phyloP scores from a whole-genome alignment of 495 filamentous ascomycete species.

The Apiosordaria backusii region DNA sequence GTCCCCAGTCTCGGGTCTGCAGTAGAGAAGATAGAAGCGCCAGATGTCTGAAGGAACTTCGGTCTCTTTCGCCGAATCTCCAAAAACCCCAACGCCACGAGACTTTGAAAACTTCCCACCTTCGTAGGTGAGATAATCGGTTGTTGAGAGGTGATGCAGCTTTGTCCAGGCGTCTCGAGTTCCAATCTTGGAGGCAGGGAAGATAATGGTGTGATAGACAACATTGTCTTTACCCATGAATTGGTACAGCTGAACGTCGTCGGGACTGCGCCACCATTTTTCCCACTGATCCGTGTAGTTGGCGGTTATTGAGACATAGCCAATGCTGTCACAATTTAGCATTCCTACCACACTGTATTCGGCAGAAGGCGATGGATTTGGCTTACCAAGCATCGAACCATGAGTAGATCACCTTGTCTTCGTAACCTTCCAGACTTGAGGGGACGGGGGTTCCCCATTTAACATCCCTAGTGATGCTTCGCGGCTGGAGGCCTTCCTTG shows the following conservation, averaged over 20 bases:
- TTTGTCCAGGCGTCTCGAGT: constrained; percentile 82
- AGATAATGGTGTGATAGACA: constrained; percentile 82
- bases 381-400: constrained; percentile 83
- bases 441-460: constrained; percentile 71
- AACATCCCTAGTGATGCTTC: constrained; percentile 85
- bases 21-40: constrained; percentile 82
- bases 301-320: constrained; percentile 90
- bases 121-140: constrained; percentile 92
- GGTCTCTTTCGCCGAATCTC: constrained; percentile 76
- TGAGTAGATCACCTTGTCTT: constrained; percentile 82
- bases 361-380: background rate
- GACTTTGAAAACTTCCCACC: constrained; percentile 91
- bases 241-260: constrained; percentile 83
- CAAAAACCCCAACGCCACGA: constrained; percentile 79
- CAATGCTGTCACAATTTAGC: constrained; percentile 52
- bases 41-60: constrained; percentile 79
- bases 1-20: constrained; percentile 80
- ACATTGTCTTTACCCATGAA: constrained; percentile 97
- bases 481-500: constrained; percentile 71
- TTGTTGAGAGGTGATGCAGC: constrained; percentile 78
- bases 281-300: constrained; percentile 88
- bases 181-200: constrained; percentile 78
- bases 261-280: constrained; percentile 84
- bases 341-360: background rate
- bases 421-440: constrained; percentile 49